Percentiles rank a stretch among this genome's conserved stretches.
Evolutionary conservation across 768 basidiomycete genomes (phyloP).

Genomic region (Boletus coccyginus): DNA sequence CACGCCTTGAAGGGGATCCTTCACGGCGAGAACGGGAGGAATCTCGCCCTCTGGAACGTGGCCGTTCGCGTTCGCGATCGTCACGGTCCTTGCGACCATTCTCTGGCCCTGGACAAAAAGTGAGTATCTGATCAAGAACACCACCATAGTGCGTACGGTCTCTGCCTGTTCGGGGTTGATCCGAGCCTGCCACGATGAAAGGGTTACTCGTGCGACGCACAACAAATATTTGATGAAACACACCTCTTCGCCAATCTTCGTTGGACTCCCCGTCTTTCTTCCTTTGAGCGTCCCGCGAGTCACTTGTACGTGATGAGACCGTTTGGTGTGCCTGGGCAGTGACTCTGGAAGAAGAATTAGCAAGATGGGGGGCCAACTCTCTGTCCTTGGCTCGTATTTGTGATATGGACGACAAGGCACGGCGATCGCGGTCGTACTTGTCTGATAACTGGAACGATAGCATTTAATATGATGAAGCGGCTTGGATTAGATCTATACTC

Average conservation of each 20-base stretch:
- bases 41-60: slow-evolving; percentile 63
- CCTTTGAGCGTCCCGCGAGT: slow-evolving; percentile 58
- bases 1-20: slow-evolving; percentile 50
- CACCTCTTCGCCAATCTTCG: slow-evolving; percentile 87
- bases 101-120: slow-evolving; percentile 44
- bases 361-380: slow-evolving; percentile 61
- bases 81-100: slow-evolving; percentile 53
- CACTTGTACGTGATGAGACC: slow-evolving; percentile 49
- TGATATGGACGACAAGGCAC: slow-evolving; percentile 49
- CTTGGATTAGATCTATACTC: slow-evolving; percentile 5
- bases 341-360: slow-evolving; percentile 41
- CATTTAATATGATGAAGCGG: slow-evolving; percentile 1
- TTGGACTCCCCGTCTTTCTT: slow-evolving; percentile 71
- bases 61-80: slow-evolving; percentile 64
- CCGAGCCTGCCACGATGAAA: slow-evolving; percentile 36
- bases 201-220: background rate
- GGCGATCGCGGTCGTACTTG: slow-evolving; percentile 81
- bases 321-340: slow-evolving; percentile 33
- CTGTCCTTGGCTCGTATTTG: slow-evolving; percentile 62
- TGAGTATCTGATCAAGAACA: slow-evolving; percentile 1
- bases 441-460: slow-evolving; percentile 65
- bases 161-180: slow-evolving; percentile 48
- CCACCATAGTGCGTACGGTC: slow-evolving; percentile 48
- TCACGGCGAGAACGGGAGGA: slow-evolving; percentile 62
- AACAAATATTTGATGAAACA: slow-evolving; percentile 19